Percentiles rank a stretch among this genome's conserved stretches.
These are phyloP conservation scores for Phaeotremella skinneri DNA, from an alignment of 768 basidiomycete genomes.

Conservation along the genomic window DNA sequence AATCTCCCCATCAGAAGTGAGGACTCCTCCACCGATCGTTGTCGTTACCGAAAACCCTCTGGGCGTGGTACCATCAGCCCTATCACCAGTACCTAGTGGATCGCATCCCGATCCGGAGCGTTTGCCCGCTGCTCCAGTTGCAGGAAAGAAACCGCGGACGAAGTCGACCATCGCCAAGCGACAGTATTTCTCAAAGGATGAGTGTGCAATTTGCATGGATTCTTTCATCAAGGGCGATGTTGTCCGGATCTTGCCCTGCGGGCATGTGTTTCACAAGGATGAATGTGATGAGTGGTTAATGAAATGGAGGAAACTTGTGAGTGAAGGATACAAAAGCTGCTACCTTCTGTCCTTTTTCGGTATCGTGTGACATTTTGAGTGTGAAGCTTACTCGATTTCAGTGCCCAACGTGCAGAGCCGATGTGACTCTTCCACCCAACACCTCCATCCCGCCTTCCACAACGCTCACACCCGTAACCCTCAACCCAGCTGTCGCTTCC, in stretches of 20 bases:
- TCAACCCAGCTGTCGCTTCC: conserved; percentile 32
- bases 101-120: conserved; percentile 8
- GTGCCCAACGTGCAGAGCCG: conserved; percentile 91
- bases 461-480: conserved; percentile 1
- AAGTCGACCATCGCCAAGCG: conserved; percentile 12
- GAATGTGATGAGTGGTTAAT: conserved; percentile 93
- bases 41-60: conserved; percentile 4
- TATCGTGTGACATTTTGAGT: too few relatives aligned
- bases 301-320: conserved; percentile 83
- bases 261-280: conserved; percentile 87
- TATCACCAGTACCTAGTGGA: conserved; percentile 7
- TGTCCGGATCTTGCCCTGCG: conserved; percentile 87
- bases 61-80: conserved; percentile 18
- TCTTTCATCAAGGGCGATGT: conserved; percentile 82
- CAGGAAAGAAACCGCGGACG: conserved; percentile 4
- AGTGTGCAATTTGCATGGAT: conserved; percentile 91
- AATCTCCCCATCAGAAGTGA: conserved; percentile 24
- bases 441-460: conserved; percentile 16
- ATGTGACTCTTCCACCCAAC: conserved; percentile 63
- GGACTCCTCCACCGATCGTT: not conserved
- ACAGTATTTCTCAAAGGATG: conserved; percentile 77
- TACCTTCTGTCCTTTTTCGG: not conserved
- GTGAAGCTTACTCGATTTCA: conserved; percentile 50
- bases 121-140: not conserved
- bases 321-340: conserved; percentile 44